Evolutionary conservation across 306 rosid genomes (phyloP), one percentile per base, ranked within the genome.

Genomic region (Sophora flavescens): DNA sequence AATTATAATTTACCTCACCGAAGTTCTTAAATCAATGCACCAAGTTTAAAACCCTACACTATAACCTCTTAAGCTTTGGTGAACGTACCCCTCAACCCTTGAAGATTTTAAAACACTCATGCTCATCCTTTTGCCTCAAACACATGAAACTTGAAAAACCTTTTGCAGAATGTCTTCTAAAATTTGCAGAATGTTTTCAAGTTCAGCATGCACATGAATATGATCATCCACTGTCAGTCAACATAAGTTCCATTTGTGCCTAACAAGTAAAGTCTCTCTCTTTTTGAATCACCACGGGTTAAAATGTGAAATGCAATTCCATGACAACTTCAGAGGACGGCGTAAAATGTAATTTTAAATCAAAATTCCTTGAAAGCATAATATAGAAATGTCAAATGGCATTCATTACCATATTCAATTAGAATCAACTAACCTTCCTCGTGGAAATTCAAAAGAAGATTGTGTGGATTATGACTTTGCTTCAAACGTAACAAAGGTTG

Each of bases 381-480:
- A 53, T 71, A 69, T 1, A 5, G 10, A 47, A 51, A 69, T 15
- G 59, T 68, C 74, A 68, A 28, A 14, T 68, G 13, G 28, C 13
- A 4, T 38, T 36, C n/a, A 63, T 51, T 70, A 41, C 30, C 75
- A 39, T 52, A 50, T 82, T 63, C 77, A 64, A 65, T 13, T 44
- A 59, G 81, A 82, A 74, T 80, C 18, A 78, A 82, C 89, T 38
- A 56, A 95, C 99, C 99, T 84, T 85, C 87, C 56, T 86, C 89
- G 6, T 67, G 72, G 38, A 88, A 81, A 88, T 95, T 87, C 82
- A 90, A 88, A 74, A 95, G 89, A 83, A 95, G 96, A 83, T 95
- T 95, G 87, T 92, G 97, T 9, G 99, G 84, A 58, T 87, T 92
- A 84, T 95, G 99, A 72, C 93, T 87, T 88, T 95, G 99, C 89